Conservation (phyloP, 495 filamentous ascomycete genomes). For the Penicillium pancosmium region DNA sequence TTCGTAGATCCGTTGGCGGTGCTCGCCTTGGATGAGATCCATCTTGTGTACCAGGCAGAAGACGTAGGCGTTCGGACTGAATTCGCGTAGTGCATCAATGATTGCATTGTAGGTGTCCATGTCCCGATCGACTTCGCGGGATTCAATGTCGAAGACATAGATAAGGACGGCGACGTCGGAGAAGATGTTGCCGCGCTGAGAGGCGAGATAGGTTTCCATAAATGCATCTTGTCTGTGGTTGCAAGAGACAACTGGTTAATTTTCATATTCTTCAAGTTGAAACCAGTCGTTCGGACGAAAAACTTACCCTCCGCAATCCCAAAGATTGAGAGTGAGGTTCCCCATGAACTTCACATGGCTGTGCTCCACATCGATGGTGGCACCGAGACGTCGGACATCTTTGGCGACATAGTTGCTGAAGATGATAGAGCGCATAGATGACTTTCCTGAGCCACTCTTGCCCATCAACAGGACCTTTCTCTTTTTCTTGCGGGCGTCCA, state of each 20-base stretch:
- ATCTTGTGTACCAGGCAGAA: conserved; percentile 98
- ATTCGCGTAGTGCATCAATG: conserved; percentile 81
- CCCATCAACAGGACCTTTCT: conserved; percentile 70
- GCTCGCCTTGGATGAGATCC: conserved; percentile 85
- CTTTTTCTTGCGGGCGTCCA: conserved; percentile 57
- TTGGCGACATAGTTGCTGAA: conserved; percentile 98
- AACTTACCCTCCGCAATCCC: conserved; percentile 90
- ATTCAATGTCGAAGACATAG: conserved; percentile 99
- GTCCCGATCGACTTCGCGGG: conserved; percentile 87
- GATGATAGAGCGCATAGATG: conserved; percentile 96
- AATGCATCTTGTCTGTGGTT: conserved; percentile 89
- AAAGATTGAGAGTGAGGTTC: conserved; percentile 93
- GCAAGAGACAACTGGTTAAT: background rate
- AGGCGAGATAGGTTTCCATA: conserved; percentile 94
- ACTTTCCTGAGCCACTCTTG: conserved; percentile 98
- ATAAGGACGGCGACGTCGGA: conserved; percentile 94
- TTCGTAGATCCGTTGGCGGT: conserved; percentile 78
- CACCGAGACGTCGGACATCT: conserved; percentile 89
- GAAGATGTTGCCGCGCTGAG: conserved; percentile 95
- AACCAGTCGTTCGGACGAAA: background rate
- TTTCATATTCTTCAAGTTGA: background rate
- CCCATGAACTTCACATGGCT: conserved; percentile 98
- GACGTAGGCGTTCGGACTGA: conserved; percentile 78
- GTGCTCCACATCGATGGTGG: conserved; percentile 98
- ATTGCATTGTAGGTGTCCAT: conserved; percentile 86